phyloP scores from a whole-genome alignment of 108 stramenopile genomes.

The Parmales sp. region DNA sequence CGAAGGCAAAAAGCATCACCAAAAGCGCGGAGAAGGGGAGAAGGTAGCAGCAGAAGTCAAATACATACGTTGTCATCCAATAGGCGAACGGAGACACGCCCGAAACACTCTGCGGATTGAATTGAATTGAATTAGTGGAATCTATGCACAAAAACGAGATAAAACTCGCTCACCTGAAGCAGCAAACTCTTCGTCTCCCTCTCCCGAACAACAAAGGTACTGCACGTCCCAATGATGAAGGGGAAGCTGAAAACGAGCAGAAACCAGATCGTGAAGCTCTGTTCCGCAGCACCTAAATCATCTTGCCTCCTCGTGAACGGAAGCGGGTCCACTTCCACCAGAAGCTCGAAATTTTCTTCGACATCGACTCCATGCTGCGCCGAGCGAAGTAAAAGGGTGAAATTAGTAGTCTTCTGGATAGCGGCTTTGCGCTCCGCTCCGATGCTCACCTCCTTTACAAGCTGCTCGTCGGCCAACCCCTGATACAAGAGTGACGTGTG shows the following conservation, averaged over 20 bases:
- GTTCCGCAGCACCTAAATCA: neutral
- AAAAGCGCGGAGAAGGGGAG: neutral
- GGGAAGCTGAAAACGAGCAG: conserved; percentile 39
- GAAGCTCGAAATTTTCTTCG: conserved; percentile 7
- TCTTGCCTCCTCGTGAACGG: conserved; percentile 21
- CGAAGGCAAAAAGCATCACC: neutral
- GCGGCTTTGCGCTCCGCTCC: neutral
- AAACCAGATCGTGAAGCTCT: conserved; percentile 21
- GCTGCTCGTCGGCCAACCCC: conserved; percentile 15
- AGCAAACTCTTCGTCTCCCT: conserved; percentile 48
- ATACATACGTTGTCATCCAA: conserved; percentile 18
- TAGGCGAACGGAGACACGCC: neutral
- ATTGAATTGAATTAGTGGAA: neutral
- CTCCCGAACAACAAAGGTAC: conserved; percentile 48
- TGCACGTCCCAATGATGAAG: conserved; percentile 41
- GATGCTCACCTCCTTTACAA: conserved; percentile 3
- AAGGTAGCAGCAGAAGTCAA: conserved; percentile 17
- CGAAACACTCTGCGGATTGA: neutral
- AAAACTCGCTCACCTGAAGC: conserved; percentile 33
- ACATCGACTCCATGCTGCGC: neutral
- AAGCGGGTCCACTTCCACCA: conserved; percentile 17
- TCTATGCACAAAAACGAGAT: too few species aligned
- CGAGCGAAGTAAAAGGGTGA: too few species aligned
- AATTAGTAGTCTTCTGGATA: too few species aligned
- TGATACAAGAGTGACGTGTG: conserved; percentile 21